These are phyloP conservation scores for Singerocomus rubriflavus DNA, from an alignment of 1,284 basidiomycete genomes.

Conservation along the genomic window DNA sequence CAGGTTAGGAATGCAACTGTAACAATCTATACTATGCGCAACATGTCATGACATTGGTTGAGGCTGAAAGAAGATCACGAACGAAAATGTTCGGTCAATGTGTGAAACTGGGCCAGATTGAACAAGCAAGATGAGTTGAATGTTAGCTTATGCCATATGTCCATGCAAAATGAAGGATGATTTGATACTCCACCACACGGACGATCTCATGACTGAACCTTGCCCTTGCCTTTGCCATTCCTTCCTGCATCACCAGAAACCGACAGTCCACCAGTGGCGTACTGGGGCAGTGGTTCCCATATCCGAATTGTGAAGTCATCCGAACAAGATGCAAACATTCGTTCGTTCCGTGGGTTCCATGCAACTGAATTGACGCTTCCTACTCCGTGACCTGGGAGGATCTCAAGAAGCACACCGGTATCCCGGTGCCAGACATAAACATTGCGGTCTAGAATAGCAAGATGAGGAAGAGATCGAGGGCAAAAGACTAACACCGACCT, in stretches of 20 bases:
- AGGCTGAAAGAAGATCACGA: slow-evolving; percentile 19
- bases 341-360: slow-evolving; percentile 87
- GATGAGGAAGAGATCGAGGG: slow-evolving; percentile 7
- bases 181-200: slow-evolving; percentile 20
- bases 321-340: slow-evolving; percentile 92
- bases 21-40: slow-evolving; percentile 35
- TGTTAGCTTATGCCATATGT: slow-evolving; percentile 31
- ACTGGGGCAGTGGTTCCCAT: slow-evolving; percentile 64
- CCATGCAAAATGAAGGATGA: slow-evolving; percentile 26
- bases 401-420: slow-evolving; percentile 78
- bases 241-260: slow-evolving; percentile 18
- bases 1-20: slow-evolving; percentile 33
- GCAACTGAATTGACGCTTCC: slow-evolving; percentile 95
- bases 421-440: slow-evolving; percentile 96
- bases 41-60: slow-evolving; percentile 30
- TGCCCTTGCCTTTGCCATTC: slow-evolving; percentile 67
- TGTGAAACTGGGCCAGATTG: slow-evolving; percentile 25
- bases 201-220: slow-evolving; percentile 55
- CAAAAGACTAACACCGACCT: slow-evolving; percentile 50
- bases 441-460: slow-evolving; percentile 61
- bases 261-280: slow-evolving; percentile 6
- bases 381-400: slow-evolving; percentile 77
- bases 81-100: slow-evolving; percentile 31
- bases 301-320: slow-evolving; percentile 84
- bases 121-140: slow-evolving; percentile 28